These are phyloP conservation scores for Xylaria sp. DNA, from an alignment of 2,329 filamentous ascomycete species.

Conservation along the genomic window DNA sequence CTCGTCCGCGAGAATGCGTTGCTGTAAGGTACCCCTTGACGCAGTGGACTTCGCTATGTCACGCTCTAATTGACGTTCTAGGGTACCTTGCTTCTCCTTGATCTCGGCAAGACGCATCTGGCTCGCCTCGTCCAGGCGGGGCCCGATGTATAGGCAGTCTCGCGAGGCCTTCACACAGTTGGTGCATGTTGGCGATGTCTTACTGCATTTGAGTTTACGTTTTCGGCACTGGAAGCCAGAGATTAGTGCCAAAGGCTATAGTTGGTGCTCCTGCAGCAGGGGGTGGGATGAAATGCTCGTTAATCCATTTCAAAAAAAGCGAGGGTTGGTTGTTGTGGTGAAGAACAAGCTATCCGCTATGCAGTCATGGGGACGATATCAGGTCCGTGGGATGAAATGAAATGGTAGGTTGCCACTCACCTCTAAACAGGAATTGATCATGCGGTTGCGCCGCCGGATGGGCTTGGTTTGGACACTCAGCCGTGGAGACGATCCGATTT, in stretches of 20 bases:
- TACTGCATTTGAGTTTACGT: constrained; percentile 83
- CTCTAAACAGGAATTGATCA: constrained; percentile 76
- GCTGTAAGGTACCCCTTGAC: constrained; percentile 48
- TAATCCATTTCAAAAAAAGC: constrained; percentile 14
- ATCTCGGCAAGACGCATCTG: constrained; percentile 79
- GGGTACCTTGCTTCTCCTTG: constrained; percentile 79
- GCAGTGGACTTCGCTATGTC: constrained; percentile 67
- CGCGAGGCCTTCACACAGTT: constrained; percentile 69
- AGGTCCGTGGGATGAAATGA: constrained; percentile 17
- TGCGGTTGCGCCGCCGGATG: constrained; percentile 69
- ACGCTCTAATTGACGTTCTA: constrained; percentile 76
- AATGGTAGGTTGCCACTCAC: constrained; percentile 28
- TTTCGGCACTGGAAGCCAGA: constrained; percentile 65
- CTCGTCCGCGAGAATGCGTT: constrained; percentile 59
- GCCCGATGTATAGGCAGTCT: constrained; percentile 72
- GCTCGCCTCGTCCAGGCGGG: constrained; percentile 74
- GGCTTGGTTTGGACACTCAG: constrained; percentile 51
- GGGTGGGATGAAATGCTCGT: not conserved
- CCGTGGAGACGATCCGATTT: constrained; percentile 41
- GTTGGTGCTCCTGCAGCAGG: not conserved
- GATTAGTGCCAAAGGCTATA: constrained; percentile 17
- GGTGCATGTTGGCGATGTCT: constrained; percentile 72
- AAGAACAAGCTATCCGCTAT: not conserved
- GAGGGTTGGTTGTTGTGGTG: not conserved
- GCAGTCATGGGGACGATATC: constrained; percentile 30